These are phyloP conservation scores for Penicillium subrubescens DNA, from an alignment of 495 filamentous ascomycete species.

Conservation along the genomic window DNA sequence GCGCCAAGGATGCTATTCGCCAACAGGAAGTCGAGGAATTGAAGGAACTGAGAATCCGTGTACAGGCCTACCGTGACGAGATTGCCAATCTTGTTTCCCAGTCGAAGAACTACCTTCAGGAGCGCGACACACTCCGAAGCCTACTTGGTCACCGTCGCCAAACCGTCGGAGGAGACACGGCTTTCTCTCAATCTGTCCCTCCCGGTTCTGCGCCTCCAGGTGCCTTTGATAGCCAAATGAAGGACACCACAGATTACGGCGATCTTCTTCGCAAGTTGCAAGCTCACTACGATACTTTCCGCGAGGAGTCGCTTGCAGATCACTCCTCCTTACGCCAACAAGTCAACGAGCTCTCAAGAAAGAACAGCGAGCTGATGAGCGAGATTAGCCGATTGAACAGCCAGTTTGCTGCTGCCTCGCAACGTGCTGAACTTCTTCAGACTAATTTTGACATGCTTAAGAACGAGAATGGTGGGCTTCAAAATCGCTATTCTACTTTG, in stretches of 20 bases:
- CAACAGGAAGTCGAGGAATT: conserved; percentile 74
- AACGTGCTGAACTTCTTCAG: conserved; percentile 89
- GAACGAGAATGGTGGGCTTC: conserved; percentile 79
- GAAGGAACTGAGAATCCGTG: conserved; percentile 64
- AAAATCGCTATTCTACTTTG: conserved; percentile 72
- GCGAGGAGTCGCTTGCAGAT: conserved; percentile 79
- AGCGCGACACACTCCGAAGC: conserved; percentile 94
- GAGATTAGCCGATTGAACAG: conserved; percentile 77
- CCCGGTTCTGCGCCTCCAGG: conserved; percentile 46
- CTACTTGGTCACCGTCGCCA: conserved; percentile 81
- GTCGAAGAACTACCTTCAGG: conserved; percentile 88
- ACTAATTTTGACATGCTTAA: conserved; percentile 81
- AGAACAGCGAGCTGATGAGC: conserved; percentile 78
- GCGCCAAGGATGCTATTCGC: conserved; percentile 65
- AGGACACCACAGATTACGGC: conserved; percentile 61
- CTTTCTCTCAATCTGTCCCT: conserved; percentile 66
- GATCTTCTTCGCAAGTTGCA: conserved; percentile 82
- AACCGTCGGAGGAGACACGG: conserved; percentile 57
- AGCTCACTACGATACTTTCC: conserved; percentile 84
- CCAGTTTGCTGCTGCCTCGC: conserved; percentile 75
- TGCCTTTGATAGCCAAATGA: conserved; percentile 41
- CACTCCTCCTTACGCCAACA: conserved; percentile 82
- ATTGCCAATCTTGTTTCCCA: conserved; percentile 74
- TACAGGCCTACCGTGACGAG: conserved; percentile 67
- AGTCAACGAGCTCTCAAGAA: conserved; percentile 74